Conservation (phyloP, 305 asterid genomes). For the Euphrasia arctica region DNA sequence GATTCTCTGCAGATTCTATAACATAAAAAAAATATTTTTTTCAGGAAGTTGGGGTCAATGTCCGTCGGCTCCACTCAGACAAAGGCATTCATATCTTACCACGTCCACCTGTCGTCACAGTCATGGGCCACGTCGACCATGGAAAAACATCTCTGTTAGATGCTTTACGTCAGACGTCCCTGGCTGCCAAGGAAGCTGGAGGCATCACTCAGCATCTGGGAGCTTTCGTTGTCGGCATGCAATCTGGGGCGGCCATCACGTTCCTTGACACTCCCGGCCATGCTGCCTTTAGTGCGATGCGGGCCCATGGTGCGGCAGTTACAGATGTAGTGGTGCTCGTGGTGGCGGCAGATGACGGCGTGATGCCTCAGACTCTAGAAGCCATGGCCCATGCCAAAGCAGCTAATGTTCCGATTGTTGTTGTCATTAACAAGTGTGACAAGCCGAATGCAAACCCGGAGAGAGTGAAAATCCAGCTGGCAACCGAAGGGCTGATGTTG, state of each 20-base stretch:
- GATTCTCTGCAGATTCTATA: constrained; percentile 13
- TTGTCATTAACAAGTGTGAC: constrained; percentile 93
- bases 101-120: constrained; percentile 97
- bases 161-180: constrained; percentile 84
- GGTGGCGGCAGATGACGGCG: constrained; percentile 99
- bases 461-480: constrained; percentile 81
- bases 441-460: constrained; percentile 81
- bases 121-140: constrained; percentile 99
- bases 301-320: constrained; percentile 96
- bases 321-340: constrained; percentile 94
- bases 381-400: constrained; percentile 89
- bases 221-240: constrained; percentile 95
- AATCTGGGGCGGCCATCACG: constrained; percentile 83
- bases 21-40: constrained; percentile 29
- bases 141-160: constrained; percentile 96
- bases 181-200: constrained; percentile 98
- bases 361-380: constrained; percentile 97
- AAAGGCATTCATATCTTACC: constrained; percentile 60
- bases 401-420: constrained; percentile 84
- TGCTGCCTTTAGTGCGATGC: constrained; percentile 98
- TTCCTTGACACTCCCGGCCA: constrained; percentile 99
- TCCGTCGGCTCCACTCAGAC: constrained; percentile 63
- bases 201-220: constrained; percentile 99
- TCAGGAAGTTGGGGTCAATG: constrained; percentile 91
- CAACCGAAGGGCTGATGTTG: constrained; percentile 71